These are phyloP conservation scores for Phellopilus nigrolimitatus DNA, from an alignment of 1,284 basidiomycete genomes.

Conservation along the genomic window DNA sequence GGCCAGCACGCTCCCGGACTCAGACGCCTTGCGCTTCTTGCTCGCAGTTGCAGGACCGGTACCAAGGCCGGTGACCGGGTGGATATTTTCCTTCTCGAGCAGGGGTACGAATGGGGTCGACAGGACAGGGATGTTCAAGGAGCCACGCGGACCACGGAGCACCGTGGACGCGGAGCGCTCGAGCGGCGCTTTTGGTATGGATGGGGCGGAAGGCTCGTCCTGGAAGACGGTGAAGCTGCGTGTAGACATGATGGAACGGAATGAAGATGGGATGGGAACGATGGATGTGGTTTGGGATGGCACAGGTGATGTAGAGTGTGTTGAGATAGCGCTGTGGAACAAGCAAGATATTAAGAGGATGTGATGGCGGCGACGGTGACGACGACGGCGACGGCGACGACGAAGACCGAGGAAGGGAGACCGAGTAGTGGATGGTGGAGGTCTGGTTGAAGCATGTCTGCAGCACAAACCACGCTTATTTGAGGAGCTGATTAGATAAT, in stretches of 20 bases:
- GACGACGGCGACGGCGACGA: background rate
- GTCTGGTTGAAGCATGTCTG: background rate
- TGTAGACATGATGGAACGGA: conserved; percentile 37
- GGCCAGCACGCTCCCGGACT: conserved; percentile 27
- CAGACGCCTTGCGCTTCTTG: conserved; percentile 56
- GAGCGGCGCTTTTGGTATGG: conserved; percentile 22
- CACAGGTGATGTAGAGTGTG: background rate
- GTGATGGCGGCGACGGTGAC: background rate
- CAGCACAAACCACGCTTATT: conserved; percentile 4
- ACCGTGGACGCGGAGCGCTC: conserved; percentile 1
- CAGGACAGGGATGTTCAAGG: conserved; percentile 12
- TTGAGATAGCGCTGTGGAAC: conserved; percentile 8
- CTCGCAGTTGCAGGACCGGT: conserved; percentile 34
- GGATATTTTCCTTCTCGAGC: conserved; percentile 69
- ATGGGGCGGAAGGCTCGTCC: conserved; percentile 40
- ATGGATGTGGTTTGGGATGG: background rate
- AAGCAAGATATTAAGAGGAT: background rate
- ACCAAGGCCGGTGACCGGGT: conserved; percentile 65
- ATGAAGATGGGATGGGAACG: background rate
- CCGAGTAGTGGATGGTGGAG: conserved; percentile 8
- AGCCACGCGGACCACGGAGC: background rate
- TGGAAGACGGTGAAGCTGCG: conserved; percentile 64
- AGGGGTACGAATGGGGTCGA: conserved; percentile 28
- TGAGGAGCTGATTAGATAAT: background rate
- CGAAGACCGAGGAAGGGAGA: background rate